Conservation (phyloP, 305 asterid species). For the Rubia peregrina region DNA sequence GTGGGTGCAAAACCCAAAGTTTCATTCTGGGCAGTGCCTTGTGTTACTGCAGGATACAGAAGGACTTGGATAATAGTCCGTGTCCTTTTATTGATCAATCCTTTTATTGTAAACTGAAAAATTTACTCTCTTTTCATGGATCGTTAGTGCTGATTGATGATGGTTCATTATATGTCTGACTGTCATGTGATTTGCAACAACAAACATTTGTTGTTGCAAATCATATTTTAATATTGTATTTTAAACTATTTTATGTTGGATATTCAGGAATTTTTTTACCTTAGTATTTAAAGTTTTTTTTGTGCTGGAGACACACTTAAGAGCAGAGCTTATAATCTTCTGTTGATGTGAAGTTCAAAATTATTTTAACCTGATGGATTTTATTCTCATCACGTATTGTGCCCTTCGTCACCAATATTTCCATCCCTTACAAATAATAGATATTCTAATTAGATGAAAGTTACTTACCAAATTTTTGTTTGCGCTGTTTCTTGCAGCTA, state of each 20-base stretch:
- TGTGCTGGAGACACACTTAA: background rate
- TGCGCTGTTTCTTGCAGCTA: conserved; percentile 7
- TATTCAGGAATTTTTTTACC: background rate
- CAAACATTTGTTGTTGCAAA: background rate
- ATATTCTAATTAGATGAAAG: background rate
- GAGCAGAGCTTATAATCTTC: background rate
- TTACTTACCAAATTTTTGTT: background rate
- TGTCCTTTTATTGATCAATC: too few relatives aligned
- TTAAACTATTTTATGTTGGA: background rate
- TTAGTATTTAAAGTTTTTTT: background rate
- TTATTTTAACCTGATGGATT: background rate
- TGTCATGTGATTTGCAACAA: too few relatives aligned
- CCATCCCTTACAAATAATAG: background rate
- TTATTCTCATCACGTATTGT: background rate
- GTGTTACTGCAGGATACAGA: too few relatives aligned
- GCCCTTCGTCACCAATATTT: background rate
- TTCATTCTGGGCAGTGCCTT: too few relatives aligned
- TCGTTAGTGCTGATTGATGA: too few relatives aligned
- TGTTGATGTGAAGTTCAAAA: background rate
- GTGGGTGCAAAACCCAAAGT: too few relatives aligned
- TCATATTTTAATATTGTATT: background rate
- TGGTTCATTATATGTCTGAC: background rate
- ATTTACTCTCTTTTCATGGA: too few relatives aligned
- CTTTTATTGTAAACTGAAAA: too few relatives aligned
- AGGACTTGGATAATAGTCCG: too few relatives aligned